Base-by-base conservation (phyloP, 2,329 filamentous ascomycete species). In the Claviceps paspali region DNA sequence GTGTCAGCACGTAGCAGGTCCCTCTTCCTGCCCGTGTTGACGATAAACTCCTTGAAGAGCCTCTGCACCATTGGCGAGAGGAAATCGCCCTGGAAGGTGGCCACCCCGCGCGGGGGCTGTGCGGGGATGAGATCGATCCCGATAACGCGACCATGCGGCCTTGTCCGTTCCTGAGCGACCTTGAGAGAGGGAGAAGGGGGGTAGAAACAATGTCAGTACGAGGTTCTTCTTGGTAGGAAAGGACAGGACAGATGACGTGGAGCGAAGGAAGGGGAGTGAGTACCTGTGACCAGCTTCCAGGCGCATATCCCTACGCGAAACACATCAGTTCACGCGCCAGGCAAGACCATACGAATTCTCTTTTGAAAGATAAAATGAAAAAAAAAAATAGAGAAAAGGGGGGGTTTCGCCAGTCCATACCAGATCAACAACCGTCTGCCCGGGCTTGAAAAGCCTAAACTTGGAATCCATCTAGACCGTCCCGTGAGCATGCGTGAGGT, bases 91-190 rank as follows among this genome's bases (percentile, higher is more conserved):
- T 98, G 91, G 40, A 98, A 86, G 2, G 85, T 85, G 21, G 83
- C 87, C n/a, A 93, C 86, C 17, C 91, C 91, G 50, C 73, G 76
- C 0, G 91, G 91, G 5, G 92, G 88, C 54, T 88, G 81, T 0
- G 86, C 84, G 4, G 91, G 91, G 45, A 98, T 85, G 36, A 98
- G 72, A 55, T 98, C 91, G 50, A 98, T 88, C 9, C 91, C 92
- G 21, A 98, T 65, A 10, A 98, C 78, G 30, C 80, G 74, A 7
- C 87, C 86, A 32, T 71, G 61, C 0, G 87, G 87, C 42, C 72
- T 68, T 4, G 84, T 93, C 36, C 76, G 72, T 42, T 84, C 80
- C 24, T 82, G 64, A 14, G 91, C 91, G 26, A 96, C 85, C 76
- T 92, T 51, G 17, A 28, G 23, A 5, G 29, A 23, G 6, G 21